phyloP scores from a whole-genome alignment of 1,139 yeast species.

The Suhomyces bokatorum region DNA sequence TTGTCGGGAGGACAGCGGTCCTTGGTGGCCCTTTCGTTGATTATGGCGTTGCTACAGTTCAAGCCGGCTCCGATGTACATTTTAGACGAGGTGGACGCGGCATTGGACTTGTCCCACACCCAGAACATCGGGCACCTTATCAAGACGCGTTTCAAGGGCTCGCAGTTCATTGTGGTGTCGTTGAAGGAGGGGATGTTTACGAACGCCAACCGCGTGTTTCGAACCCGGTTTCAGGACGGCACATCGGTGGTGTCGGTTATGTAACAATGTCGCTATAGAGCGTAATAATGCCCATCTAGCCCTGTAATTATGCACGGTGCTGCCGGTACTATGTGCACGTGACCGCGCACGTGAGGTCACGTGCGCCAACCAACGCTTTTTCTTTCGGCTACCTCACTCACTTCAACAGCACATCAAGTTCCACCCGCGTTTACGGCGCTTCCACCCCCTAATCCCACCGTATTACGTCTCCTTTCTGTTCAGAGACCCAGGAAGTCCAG shows the following conservation, averaged over 20 bases:
- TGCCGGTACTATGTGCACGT: no score
- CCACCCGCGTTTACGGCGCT: neutral
- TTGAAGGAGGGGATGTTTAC: conserved; percentile 98
- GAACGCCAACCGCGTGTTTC: conserved; percentile 90
- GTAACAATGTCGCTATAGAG: conserved; percentile 16
- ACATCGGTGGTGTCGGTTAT: conserved; percentile 83
- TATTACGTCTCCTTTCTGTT: neutral
- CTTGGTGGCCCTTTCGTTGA: conserved; percentile 84
- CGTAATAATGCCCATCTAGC: no score
- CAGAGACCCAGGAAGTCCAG: neutral
- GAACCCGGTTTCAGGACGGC: conserved; percentile 95
- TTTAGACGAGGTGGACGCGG: conserved; percentile 97
- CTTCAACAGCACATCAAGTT: neutral
- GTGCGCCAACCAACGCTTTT: neutral
- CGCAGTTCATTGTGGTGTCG: conserved; percentile 95
- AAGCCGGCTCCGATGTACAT: conserved; percentile 99
- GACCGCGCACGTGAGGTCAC: neutral
- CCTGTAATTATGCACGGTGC: no score
- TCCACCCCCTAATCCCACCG: neutral
- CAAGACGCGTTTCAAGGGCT: conserved; percentile 90
- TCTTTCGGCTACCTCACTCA: conserved; percentile 1
- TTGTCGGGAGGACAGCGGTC: conserved; percentile 97
- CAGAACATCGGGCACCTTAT: conserved; percentile 96
- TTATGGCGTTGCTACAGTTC: conserved; percentile 86
- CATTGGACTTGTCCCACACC: conserved; percentile 93